Base-by-base conservation (phyloP, 495 filamentous ascomycete genomes). In the Aspergillus taichungensis region DNA sequence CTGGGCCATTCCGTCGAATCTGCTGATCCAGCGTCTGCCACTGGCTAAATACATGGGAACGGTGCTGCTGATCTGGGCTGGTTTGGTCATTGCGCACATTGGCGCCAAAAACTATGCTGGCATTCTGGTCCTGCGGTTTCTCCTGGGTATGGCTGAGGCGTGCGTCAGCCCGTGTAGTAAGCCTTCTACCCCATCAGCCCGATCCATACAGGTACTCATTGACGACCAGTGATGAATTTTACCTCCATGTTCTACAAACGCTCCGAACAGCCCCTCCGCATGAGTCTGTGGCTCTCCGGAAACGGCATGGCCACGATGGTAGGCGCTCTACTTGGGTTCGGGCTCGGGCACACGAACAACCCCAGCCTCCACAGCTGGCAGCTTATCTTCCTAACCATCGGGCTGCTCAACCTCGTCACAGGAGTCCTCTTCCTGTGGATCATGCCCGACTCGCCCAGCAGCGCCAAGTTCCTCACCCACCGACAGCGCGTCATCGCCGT, bases 181-280 rank as follows among this genome's bases (percentile, higher is more conserved):
- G 61, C 47, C 30, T 0, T 9, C 18, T 13, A 31, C 18, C 3
- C 12, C 28, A 13, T 10, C 30, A 28, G 5, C 24, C 2, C 13
- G 24, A 6, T 33, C 28, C n/a, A 43, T 2, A 27, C 13, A 9
- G 8, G 45, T 50, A 44, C 50, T n/a, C 8, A 37, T n/a, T n/a
- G n/a, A n/a, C n/a, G 14, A n/a, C 13, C 30, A 64, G 61, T 67
- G 57, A 61, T 66, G 47, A 66, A 81, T 29, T 66, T 86, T 10
- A 81, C 78, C 0, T 72, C 78, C 9, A 84, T 83, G 74, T 84
- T 82, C 74, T 86, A 83, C 56, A 77, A 71, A 36, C 79, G 81
- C 13, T 70, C 76, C 35, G 81, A 86, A 47, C 82, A 85, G 56
- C 73, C 79, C 0, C 57, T 73, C 0, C 72, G 76, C 4, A 79